Evolutionary conservation across 805 yeast species (phyloP).

Genomic region (Blastobotrys chiropterorum): DNA sequence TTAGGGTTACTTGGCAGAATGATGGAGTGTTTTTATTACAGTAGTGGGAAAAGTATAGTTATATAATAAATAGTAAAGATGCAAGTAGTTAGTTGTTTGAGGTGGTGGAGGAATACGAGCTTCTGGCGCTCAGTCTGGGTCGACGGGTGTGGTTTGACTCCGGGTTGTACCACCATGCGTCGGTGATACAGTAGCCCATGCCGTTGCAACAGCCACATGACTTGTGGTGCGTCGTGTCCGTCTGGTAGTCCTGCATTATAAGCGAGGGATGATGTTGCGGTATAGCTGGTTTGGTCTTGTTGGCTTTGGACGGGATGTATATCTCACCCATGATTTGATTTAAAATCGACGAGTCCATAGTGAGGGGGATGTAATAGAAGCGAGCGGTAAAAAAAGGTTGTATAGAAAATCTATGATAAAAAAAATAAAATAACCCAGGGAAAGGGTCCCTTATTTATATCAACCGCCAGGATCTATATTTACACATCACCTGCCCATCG

Average conservation of each 20-base stretch:
- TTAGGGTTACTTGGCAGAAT: too few relatives aligned
- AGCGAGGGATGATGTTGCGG: slow-evolving; percentile 53
- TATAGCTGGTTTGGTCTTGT: slow-evolving; percentile 24
- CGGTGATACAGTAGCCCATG: slow-evolving; percentile 35
- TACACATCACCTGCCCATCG: neutral
- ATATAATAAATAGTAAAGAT: slow-evolving; percentile 2
- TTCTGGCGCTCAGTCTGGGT: neutral
- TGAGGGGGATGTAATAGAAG: too few relatives aligned
- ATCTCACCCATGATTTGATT: slow-evolving; percentile 36
- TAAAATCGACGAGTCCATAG: slow-evolving; percentile 41
- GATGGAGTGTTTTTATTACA: slow-evolving; percentile 1
- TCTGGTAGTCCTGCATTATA: slow-evolving; percentile 50
- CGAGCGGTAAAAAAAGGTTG: too few relatives aligned
- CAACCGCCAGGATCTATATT: neutral
- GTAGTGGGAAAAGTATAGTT: neutral
- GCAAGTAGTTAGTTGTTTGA: neutral
- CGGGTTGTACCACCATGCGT: slow-evolving; percentile 33
- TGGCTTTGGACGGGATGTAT: slow-evolving; percentile 41
- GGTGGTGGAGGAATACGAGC: neutral
- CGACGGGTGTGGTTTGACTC: slow-evolving; percentile 2
- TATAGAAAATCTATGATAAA: neutral
- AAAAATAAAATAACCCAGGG: neutral
- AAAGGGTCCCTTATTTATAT: neutral
- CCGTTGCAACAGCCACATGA: slow-evolving; percentile 37
- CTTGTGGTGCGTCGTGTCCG: slow-evolving; percentile 42